phyloP scores from a whole-genome alignment of 2,329 filamentous ascomycete genomes.

The Endocalyx cinctus region DNA sequence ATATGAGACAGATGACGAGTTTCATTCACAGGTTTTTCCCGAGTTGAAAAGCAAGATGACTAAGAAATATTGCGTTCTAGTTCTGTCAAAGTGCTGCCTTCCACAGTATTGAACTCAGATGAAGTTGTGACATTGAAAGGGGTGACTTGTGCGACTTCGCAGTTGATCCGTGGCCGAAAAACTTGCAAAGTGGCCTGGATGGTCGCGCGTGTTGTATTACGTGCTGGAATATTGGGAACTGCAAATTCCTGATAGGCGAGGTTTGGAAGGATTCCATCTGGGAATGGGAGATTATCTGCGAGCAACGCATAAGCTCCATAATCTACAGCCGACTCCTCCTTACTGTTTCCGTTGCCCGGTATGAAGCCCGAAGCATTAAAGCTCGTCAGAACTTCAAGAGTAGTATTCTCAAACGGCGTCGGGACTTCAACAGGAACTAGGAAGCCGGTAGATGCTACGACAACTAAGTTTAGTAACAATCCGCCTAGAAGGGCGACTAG shows the following conservation, averaged over 20 bases:
- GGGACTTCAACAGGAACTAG: slow-evolving; percentile 1
- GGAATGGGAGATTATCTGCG: slow-evolving; percentile 1
- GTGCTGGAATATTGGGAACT: neutral
- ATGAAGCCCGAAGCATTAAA: neutral
- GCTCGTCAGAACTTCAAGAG: slow-evolving; percentile 1
- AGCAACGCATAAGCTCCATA: slow-evolving; percentile 2
- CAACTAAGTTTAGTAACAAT: slow-evolving; percentile 1
- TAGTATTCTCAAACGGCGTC: slow-evolving; percentile 1
- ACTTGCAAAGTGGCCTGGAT: neutral
- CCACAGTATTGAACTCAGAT: neutral
- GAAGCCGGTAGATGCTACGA: slow-evolving; percentile 3
- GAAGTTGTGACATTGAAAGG: neutral
- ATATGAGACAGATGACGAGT: neutral
- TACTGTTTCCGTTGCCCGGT: neutral
- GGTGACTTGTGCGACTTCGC: neutral
- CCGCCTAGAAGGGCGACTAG: slow-evolving; percentile 1
- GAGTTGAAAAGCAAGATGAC: neutral
- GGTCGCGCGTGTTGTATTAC: slow-evolving; percentile 1
- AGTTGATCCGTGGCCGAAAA: neutral
- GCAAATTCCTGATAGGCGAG: slow-evolving; percentile 2
- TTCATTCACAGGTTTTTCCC: neutral
- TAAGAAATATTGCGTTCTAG: slow-evolving; percentile 1
- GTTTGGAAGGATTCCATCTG: slow-evolving; percentile 2
- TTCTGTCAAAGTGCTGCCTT: neutral
- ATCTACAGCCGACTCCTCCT: neutral